These are phyloP conservation scores for Monosporascus sp. DNA, from an alignment of 2,329 filamentous ascomycete species.

Conservation along the genomic window DNA sequence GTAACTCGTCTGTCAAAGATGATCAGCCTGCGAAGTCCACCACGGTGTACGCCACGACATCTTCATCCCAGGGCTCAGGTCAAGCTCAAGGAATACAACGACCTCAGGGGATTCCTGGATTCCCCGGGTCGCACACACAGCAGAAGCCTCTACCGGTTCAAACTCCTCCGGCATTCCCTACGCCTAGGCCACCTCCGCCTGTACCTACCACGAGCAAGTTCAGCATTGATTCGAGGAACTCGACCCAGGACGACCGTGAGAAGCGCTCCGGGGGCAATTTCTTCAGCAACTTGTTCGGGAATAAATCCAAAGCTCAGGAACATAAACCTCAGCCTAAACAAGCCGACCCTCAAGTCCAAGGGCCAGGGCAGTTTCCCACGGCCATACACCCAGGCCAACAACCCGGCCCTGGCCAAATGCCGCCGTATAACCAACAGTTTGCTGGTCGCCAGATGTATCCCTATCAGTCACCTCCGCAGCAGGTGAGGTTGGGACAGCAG, in stretches of 20 bases:
- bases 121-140: neutral
- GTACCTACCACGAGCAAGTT: neutral
- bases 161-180: neutral
- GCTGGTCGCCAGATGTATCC: slow-evolving; percentile 21
- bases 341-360: slow-evolving; percentile 9
- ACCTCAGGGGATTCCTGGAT: neutral
- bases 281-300: slow-evolving; percentile 19
- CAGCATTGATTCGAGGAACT: neutral
- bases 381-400: slow-evolving; percentile 12
- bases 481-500: slow-evolving; percentile 10
- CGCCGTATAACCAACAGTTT: slow-evolving; percentile 16
- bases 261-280: slow-evolving; percentile 20
- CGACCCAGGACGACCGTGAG: slow-evolving; percentile 17
- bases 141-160: slow-evolving; percentile 3
- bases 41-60: slow-evolving; percentile 7
- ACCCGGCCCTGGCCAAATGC: slow-evolving; percentile 19
- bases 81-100: slow-evolving; percentile 8
- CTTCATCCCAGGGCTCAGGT: slow-evolving; percentile 16
- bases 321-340: slow-evolving; percentile 14
- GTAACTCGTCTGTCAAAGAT: slow-evolving; percentile 22
- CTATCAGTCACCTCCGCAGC: slow-evolving; percentile 15
- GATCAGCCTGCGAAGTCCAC: slow-evolving; percentile 20
- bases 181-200: neutral
- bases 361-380: slow-evolving; percentile 12
- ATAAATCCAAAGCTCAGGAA: slow-evolving; percentile 22